A percentile compares a stretch with the other conserved stretches of the same genome.
Conservation (phyloP, 176 grass and related monocot species). For the Oryza officinalis region DNA sequence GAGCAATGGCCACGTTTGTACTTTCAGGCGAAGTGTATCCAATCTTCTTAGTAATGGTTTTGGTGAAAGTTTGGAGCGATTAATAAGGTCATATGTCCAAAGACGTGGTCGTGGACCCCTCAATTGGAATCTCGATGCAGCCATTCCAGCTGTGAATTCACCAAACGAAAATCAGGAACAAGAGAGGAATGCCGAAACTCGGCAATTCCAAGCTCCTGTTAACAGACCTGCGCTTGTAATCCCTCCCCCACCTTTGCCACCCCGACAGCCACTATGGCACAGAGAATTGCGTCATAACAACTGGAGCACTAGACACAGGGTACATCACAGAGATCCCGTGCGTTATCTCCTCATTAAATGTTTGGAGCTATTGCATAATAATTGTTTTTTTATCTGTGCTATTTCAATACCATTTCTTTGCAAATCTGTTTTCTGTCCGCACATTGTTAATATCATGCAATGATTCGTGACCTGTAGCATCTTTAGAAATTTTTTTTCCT, state of each 20-base stretch:
- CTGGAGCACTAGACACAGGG: constrained; percentile 61
- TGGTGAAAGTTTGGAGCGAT: constrained; percentile 89
- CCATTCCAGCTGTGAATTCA: constrained; percentile 43
- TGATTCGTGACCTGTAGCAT: not conserved
- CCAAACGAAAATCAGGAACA: constrained; percentile 56
- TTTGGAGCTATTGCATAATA: constrained; percentile 13
- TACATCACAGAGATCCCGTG: constrained; percentile 61
- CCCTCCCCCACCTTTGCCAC: constrained; percentile 80
- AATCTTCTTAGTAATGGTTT: constrained; percentile 98
- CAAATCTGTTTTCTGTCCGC: not conserved
- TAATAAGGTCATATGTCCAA: constrained; percentile 94
- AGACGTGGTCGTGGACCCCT: constrained; percentile 61
- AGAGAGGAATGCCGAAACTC: constrained; percentile 67
- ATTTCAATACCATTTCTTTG: not conserved
- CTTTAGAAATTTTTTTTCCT: not conserved
- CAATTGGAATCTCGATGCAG: constrained; percentile 66
- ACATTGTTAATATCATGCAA: not conserved
- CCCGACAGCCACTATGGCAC: constrained; percentile 73
- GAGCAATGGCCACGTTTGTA: constrained; percentile 28
- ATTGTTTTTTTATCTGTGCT: not conserved
- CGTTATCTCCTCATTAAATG: constrained; percentile 20
- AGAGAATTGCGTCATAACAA: constrained; percentile 66
- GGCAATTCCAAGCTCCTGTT: constrained; percentile 46
- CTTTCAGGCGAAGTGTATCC: constrained; percentile 88
- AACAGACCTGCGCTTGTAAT: constrained; percentile 62